Conservation (phyloP, 2,329 filamentous ascomycete species). For the Ascochyta rabiei region DNA sequence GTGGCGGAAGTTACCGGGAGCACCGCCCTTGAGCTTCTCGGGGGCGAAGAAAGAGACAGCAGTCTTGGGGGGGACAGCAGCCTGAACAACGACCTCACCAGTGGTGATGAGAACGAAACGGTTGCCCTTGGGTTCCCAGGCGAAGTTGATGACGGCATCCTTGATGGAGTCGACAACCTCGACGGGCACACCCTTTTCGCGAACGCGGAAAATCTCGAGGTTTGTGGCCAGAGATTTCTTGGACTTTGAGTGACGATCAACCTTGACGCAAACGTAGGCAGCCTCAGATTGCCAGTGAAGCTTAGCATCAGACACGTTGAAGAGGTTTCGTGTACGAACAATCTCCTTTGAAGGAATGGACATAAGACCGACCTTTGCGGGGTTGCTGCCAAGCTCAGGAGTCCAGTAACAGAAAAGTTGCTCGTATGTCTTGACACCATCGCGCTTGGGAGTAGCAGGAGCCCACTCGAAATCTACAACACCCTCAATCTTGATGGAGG, state of each 20-base stretch:
- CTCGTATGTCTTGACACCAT: conserved; percentile 89
- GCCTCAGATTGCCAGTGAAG: conserved; percentile 98
- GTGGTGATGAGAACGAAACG: conserved; percentile 97
- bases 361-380: conserved; percentile 96
- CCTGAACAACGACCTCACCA: conserved; percentile 77
- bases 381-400: conserved; percentile 96
- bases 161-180: conserved; percentile 98
- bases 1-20: conserved; percentile 93
- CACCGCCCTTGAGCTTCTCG: conserved; percentile 84
- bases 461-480: conserved; percentile 99
- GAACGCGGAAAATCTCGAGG: conserved; percentile 96
- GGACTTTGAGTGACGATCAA: conserved; percentile 97
- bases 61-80: conserved; percentile 90
- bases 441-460: conserved; percentile 78
- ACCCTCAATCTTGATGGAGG: conserved; percentile 92
- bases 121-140: conserved; percentile 98
- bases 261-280: conserved; percentile 95
- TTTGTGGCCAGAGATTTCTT: conserved; percentile 98
- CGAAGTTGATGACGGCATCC: conserved; percentile 99
- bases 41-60: conserved; percentile 95
- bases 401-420: conserved; percentile 99
- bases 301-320: conserved; percentile 97
- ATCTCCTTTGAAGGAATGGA: conserved; percentile 93
- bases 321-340: conserved; percentile 91
- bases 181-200: conserved; percentile 96